These are phyloP conservation scores for Metschnikowia kunwiensis DNA, from an alignment of 805 yeast genomes.

Conservation along the genomic window DNA sequence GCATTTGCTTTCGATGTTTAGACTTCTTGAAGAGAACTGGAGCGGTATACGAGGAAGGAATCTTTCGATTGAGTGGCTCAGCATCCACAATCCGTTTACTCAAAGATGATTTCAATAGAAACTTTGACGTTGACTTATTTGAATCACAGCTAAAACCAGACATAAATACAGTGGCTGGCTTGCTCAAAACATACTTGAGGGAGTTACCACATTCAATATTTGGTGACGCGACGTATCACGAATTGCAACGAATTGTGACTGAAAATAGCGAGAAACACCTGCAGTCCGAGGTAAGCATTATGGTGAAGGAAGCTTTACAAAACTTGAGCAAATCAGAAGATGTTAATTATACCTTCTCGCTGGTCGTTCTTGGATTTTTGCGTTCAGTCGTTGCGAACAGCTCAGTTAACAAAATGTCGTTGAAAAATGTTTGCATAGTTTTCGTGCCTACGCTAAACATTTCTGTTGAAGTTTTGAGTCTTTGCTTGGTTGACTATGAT, in stretches of 20 bases:
- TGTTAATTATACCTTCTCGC: conserved; percentile 57
- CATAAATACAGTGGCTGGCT: conserved; percentile 82
- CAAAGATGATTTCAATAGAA: conserved; percentile 64
- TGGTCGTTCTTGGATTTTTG: conserved; percentile 64
- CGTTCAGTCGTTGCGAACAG: conserved; percentile 58
- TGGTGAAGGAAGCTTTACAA: conserved; percentile 33
- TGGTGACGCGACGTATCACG: conserved; percentile 45
- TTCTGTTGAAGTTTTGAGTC: conserved; percentile 56
- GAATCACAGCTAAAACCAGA: conserved; percentile 51
- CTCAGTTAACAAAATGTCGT: conserved; percentile 75
- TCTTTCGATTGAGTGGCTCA: conserved; percentile 88
- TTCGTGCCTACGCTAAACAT: conserved; percentile 78
- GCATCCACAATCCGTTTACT: conserved; percentile 68
- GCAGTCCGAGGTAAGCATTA: conserved; percentile 25
- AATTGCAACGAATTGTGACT: conserved; percentile 20
- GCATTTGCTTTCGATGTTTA: conserved; percentile 72
- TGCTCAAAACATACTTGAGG: conserved; percentile 77
- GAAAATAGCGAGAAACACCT: conserved; percentile 14
- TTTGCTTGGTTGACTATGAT: conserved; percentile 59
- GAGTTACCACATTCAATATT: conserved; percentile 70
- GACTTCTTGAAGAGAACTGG: conserved; percentile 61
- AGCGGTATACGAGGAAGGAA: conserved; percentile 85
- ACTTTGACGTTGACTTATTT: conserved; percentile 66
- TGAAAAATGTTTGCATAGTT: conserved; percentile 74
- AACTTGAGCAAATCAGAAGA: conserved; percentile 43